These are phyloP conservation scores for Albugo candida DNA, from an alignment of 352 stramenopile species.

Conservation along the genomic window DNA sequence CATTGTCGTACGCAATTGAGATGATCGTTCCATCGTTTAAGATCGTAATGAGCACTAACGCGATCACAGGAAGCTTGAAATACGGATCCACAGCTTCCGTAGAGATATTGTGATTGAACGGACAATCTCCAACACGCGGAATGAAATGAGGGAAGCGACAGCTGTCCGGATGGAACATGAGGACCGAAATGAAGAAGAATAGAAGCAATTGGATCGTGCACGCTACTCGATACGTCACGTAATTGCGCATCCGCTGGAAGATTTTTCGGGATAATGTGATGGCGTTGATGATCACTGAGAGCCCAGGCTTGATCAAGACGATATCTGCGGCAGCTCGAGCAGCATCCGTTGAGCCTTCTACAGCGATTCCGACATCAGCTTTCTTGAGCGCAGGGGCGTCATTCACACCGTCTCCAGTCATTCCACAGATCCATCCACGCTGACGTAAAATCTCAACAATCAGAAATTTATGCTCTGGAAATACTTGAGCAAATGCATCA, in stretches of 20 bases:
- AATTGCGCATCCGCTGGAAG: constrained; percentile 88
- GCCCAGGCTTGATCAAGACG: constrained; percentile 83
- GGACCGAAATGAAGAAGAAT: constrained; percentile 87
- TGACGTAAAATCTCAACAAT: constrained; percentile 76
- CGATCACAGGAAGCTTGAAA: constrained; percentile 86
- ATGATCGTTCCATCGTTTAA: constrained; percentile 90
- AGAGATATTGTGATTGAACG: constrained; percentile 19
- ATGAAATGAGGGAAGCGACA: constrained; percentile 59
- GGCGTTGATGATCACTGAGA: constrained; percentile 82
- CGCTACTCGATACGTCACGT: constrained; percentile 87
- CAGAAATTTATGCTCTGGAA: constrained; percentile 84
- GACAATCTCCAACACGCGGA: constrained; percentile 17
- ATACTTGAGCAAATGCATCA: constrained; percentile 88
- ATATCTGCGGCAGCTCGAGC: constrained; percentile 84
- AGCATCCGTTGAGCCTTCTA: constrained; percentile 74
- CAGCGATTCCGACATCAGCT: constrained; percentile 53
- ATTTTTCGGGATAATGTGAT: constrained; percentile 84
- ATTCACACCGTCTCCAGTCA: constrained; percentile 61
- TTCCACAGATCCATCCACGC: constrained; percentile 47
- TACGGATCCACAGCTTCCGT: constrained; percentile 30
- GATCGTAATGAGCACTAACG: constrained; percentile 87
- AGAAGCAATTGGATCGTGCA: constrained; percentile 82
- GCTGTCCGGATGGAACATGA: constrained; percentile 69
- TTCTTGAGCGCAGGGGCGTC: constrained; percentile 50
- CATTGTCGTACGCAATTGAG: constrained; percentile 81